phyloP scores from a whole-genome alignment of 2,329 filamentous ascomycete species.

The Penicillium sp. region DNA sequence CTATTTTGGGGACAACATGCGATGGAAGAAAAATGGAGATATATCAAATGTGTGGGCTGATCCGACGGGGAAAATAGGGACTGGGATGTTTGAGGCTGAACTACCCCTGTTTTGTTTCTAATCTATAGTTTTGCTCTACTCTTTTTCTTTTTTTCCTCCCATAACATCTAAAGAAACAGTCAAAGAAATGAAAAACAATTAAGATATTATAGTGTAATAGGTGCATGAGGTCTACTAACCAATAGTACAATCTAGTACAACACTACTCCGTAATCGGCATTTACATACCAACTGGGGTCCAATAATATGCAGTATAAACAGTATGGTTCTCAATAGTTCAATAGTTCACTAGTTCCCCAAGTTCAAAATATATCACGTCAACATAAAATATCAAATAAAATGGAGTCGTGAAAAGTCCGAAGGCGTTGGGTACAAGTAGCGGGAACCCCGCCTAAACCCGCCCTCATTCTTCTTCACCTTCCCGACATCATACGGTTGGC shows the following conservation, averaged over 20 bases:
- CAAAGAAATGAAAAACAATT: too few relatives aligned
- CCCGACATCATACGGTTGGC: not conserved
- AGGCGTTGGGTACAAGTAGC: slow-evolving; percentile 5
- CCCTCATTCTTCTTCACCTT: slow-evolving; percentile 5
- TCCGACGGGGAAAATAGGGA: slow-evolving; percentile 4
- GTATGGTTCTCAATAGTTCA: not conserved
- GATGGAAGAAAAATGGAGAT: not conserved
- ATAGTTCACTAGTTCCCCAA: not conserved
- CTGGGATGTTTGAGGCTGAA: not conserved
- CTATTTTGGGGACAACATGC: not conserved
- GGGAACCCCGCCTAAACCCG: slow-evolving; percentile 10
- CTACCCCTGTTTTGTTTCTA: not conserved
- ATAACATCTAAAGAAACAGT: not conserved
- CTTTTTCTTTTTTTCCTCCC: too few relatives aligned
- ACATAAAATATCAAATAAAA: not conserved
- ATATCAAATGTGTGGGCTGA: slow-evolving; percentile 3
- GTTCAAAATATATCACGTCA: not conserved
- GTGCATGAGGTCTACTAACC: not conserved
- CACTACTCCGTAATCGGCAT: not conserved
- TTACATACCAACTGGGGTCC: not conserved
- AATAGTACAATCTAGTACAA: not conserved
- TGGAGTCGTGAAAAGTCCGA: not conserved
- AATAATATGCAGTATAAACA: not conserved
- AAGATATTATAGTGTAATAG: not conserved
- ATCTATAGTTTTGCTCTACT: too few relatives aligned